Conservation (phyloP, 2,329 filamentous ascomycete species). For the Trichoderma sp. region DNA sequence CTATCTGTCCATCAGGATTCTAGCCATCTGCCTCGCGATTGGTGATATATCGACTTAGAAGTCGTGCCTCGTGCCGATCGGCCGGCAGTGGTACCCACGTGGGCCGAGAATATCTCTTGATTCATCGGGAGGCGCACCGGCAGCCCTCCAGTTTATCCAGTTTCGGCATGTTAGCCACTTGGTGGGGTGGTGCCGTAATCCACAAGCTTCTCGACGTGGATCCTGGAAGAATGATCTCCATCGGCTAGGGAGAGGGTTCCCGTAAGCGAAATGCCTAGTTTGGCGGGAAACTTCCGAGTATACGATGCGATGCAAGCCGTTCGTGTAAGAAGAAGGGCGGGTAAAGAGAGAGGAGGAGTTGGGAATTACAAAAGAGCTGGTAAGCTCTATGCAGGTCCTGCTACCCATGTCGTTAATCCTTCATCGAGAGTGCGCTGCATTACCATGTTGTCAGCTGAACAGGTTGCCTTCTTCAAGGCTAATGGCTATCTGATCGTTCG, state of each 20-base stretch:
- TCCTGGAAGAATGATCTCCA: not conserved
- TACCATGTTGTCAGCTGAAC: not conserved
- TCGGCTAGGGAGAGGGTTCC: not conserved
- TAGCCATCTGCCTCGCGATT: not conserved
- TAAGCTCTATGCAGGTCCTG: not conserved
- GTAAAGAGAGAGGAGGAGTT: not conserved
- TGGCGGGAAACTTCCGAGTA: conserved; percentile 1
- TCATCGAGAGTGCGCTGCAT: not conserved
- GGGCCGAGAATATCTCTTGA: not conserved
- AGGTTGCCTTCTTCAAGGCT: not conserved
- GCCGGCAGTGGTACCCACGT: not conserved
- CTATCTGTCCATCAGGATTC: not conserved
- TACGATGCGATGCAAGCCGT: not conserved
- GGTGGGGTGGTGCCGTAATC: not conserved
- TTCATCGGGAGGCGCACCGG: conserved; percentile 7
- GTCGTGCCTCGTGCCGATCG: not conserved
- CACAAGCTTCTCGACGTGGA: not conserved
- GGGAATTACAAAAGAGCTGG: not conserved
- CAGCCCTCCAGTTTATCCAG: not conserved
- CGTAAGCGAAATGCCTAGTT: not conserved
- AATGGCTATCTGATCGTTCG: conserved; percentile 2
- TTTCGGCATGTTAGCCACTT: not conserved
- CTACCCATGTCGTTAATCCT: not conserved
- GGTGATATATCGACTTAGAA: not conserved
- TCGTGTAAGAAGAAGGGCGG: not conserved